Evolutionary conservation across 2,329 filamentous ascomycete species (phyloP), one percentile per base, ranked within the genome.

Genomic region (Penicillium thymicola): DNA sequence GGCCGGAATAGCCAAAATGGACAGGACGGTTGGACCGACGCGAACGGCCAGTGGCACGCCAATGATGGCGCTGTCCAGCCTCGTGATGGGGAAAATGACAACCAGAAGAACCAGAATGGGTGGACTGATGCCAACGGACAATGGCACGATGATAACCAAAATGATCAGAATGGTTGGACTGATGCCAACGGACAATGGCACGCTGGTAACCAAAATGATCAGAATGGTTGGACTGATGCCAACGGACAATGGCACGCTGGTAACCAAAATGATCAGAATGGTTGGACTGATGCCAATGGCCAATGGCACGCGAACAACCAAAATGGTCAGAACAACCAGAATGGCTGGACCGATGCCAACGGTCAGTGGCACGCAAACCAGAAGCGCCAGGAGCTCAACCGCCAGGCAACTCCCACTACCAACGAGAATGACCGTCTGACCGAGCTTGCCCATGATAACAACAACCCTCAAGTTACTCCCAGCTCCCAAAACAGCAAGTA

Each of bases 101-200:
- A 32, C 30, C 5, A 32, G 30, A 32, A 32, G 30, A 32, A 5
- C 30, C 28, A 28, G 2, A 32, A 32, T 32, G 30, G 30, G 11
- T 32, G 30, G 30, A 32, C 30, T 32, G 30, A 32, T 13, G 11
- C 11, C 30, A 32, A 32, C 30, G 30, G 30, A 32, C 11, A 32
- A 13, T 32, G 30, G 30, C 30, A 32, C 30, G 2, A 4, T 11
- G 30, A 5, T 32, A 32, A 32, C 30, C 21, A 44, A 7, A 58
- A 63, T 47, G 40, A 30, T 18, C 34, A 59, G 9, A 50, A 53
- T 21, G 60, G 62, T 10, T 64, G 62, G 62, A 55, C 52, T 14
- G 52, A 55, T 5, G 21, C 38, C 21, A 41, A 54, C 4, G 51
- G 51, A 2, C 23, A 51, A 8, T 55, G 53, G 53, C 53, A 51